Evolutionary conservation across 75 land plant species (phyloP), one percentile per base, ranked within the genome.

Genomic region (Sequoia sempervirens): DNA sequence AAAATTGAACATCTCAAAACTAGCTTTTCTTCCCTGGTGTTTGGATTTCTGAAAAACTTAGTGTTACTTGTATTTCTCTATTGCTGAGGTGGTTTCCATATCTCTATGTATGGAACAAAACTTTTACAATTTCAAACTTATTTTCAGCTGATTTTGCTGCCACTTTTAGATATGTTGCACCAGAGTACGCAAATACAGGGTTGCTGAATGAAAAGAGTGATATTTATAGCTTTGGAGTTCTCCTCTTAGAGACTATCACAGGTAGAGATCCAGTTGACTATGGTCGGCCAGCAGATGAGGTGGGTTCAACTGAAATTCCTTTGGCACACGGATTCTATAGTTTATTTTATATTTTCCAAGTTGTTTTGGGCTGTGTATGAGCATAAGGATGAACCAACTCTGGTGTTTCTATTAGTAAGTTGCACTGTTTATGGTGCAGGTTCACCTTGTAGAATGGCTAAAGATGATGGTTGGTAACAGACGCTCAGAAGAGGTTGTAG

Each of bases 381-480:
- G n/a, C 66, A 61, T 23, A 26, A 23, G n/a, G 66, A 61, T 61
- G 66, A 23, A 23, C 23, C 0, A 26, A 61, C n/a, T 23, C n/a
- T 53, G 54, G 28, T 6, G n/a, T 5, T 61, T 23, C 5, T 61
- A 58, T 58, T 58, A 58, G 5, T 58, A 23, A 58, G 26, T 58
- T 58, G 26, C 11, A 69, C 34, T 69, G 72, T 30, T 30, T 43
- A 75, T 78, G 83, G 83, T 90, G 75, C 89, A 94, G 96, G 93
- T 93, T 66, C 89, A 93, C 86, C 82, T 94, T 46, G 93, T 94
- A 17, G 96, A 94, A 15, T 94, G 96, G 96, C 84, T 94, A n/a
- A 93, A 94, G 83, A 84, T 88, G 88, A 88, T 93, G 96, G 91
- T 94, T 61, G 94, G 88, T n/a, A 89, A 75, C 58, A 89, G 91